Evolutionary conservation across 2,329 filamentous ascomycete species (phyloP), one percentile per base, ranked within the genome.

Genomic region (Phoma sp.): DNA sequence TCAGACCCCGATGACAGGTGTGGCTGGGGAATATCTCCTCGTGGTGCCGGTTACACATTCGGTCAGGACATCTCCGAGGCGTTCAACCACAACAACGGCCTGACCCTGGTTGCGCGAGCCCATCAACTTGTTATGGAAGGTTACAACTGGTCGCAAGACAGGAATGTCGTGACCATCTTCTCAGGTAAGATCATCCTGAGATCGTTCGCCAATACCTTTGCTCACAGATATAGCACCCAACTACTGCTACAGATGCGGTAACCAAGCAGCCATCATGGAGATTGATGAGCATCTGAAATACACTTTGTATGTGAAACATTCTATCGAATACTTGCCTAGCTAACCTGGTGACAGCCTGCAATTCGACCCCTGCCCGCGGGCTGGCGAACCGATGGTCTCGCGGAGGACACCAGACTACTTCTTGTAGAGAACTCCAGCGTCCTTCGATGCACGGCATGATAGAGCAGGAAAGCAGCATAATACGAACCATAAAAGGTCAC

Each of bases 211-310:
- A 12, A 33, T 48, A 6, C 18, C 7, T 34, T 36, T 11, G 57
- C 73, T 78, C 49, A 78, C 65, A 59, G 60, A 36, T 38, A 32
- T 57, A 83, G 80, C 80, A 64, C 80, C 80, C 32, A 83, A 84
- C 65, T 99, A 99, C 83, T 99, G 93, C 82, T 98, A 99, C 84
- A 87, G 95, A 76, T 99, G 95, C 74, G 95, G 95, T 74, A 99
- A 99, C 79, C 95, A 98, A 79, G 95, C 95, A 52, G 95, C 95
- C n/a, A 98, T 99, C 77, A 99, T 99, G 95, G 95, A 98, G 80
- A 99, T 99, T 77, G 95, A 98, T 65, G 95, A 99, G 80, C 93
- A 98, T 77, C 81, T 99, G 74, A 98, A 99, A 83, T 99, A 98
- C 80, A 98, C 95, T 72, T 98, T 99, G 93, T 97, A 85, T 78